Evolutionary conservation across 2,329 filamentous ascomycete species (phyloP).

Genomic region (Alternaria infectoria): DNA sequence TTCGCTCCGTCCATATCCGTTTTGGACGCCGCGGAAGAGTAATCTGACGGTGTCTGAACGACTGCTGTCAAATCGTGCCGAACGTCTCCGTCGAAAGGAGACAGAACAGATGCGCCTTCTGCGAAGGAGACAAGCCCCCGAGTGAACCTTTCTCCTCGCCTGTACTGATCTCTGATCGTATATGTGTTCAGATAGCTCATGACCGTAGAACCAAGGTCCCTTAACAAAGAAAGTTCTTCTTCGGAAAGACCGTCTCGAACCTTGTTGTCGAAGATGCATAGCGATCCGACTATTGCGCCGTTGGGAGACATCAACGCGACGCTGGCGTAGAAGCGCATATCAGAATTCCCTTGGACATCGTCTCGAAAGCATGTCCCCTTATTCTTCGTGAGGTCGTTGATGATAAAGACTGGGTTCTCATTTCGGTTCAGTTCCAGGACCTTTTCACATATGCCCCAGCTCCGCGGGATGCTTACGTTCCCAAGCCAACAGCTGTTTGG

Average conservation of each 20-base stretch:
- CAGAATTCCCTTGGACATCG: slow-evolving; percentile 1
- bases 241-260: slow-evolving; percentile 21
- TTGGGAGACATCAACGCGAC: slow-evolving; percentile 30
- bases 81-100: slow-evolving; percentile 16
- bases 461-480: slow-evolving; percentile 37
- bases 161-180: slow-evolving; percentile 32
- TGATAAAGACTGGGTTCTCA: slow-evolving; percentile 12
- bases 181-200: slow-evolving; percentile 36
- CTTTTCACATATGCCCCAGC: slow-evolving; percentile 32
- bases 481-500: slow-evolving; percentile 35
- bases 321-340: slow-evolving; percentile 36
- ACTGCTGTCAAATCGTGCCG: neutral
- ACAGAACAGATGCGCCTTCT: slow-evolving; percentile 32
- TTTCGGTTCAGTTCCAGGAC: slow-evolving; percentile 13
- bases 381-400: slow-evolving; percentile 14
- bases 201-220: slow-evolving; percentile 35
- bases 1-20: neutral
- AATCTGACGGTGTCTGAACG: neutral
- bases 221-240: slow-evolving; percentile 18
- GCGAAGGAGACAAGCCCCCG: slow-evolving; percentile 41
- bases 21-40: neutral
- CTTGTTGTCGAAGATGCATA: slow-evolving; percentile 33
- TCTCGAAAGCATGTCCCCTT: neutral
- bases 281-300: slow-evolving; percentile 33
- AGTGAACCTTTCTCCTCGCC: slow-evolving; percentile 37